Conservation (phyloP, 345 rosid genomes). For the Theobroma cacao region DNA sequence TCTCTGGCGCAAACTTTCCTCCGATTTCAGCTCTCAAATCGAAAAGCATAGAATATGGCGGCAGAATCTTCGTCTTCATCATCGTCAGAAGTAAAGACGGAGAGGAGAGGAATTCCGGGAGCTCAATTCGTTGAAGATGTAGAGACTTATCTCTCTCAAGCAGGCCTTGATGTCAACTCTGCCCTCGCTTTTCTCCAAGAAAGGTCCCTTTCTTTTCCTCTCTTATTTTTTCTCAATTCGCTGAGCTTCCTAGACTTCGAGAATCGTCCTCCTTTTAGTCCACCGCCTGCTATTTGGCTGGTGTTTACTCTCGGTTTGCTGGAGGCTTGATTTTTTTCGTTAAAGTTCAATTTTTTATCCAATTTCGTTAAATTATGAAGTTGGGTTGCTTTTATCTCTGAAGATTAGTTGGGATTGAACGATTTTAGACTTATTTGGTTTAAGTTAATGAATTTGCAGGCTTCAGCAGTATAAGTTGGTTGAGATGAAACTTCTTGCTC, state of each 20-base stretch:
- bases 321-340: not conserved
- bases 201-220: slow-evolving; percentile 42
- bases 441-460: slow-evolving; percentile 32
- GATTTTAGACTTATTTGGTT: not conserved
- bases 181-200: slow-evolving; percentile 91
- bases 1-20: not conserved
- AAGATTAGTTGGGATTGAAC: not conserved
- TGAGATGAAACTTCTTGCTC: slow-evolving; percentile 91
- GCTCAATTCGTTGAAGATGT: slow-evolving; percentile 92
- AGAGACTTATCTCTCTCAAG: slow-evolving; percentile 61
- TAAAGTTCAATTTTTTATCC: not conserved
- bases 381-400: not conserved
- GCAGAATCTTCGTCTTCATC: slow-evolving; percentile 34
- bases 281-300: not conserved
- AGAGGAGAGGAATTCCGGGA: slow-evolving; percentile 88
- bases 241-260: not conserved
- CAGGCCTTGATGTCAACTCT: slow-evolving; percentile 72
- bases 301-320: not conserved
- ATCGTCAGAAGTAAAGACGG: slow-evolving; percentile 35
- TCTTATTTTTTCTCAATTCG: not conserved
- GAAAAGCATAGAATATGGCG: slow-evolving; percentile 10
- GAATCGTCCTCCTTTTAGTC: too few relatives aligned
- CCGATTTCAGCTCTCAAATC: not conserved
- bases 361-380: not conserved
- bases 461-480: slow-evolving; percentile 85